Evolutionary conservation across 352 stramenopile species (phyloP).

Genomic region (Vaucheria bursata): DNA sequence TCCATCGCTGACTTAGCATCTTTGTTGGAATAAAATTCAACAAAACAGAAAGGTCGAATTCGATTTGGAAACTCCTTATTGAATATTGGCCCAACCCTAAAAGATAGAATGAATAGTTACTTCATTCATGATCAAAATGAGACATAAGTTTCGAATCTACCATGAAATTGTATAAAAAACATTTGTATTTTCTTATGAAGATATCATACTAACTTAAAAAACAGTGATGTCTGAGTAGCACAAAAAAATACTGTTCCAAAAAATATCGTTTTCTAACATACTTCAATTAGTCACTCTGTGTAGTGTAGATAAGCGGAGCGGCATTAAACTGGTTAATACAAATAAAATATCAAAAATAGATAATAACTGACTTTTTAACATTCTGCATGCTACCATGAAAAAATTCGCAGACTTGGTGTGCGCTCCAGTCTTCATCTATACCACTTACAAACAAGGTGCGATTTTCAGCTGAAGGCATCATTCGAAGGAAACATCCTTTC

Average conservation of each 20-base stretch:
- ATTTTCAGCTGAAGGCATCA: constrained; percentile 32
- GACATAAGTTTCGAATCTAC: neutral
- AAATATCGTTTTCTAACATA: too few species aligned
- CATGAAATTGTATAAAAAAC: neutral
- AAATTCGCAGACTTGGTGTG: constrained; percentile 12
- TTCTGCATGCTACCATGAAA: neutral
- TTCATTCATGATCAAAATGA: neutral
- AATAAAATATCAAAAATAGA: too few species aligned
- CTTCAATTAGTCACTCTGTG: too few species aligned
- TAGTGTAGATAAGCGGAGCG: too few species aligned
- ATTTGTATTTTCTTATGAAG: neutral
- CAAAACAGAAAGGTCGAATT: constrained; percentile 45
- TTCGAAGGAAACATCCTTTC: constrained; percentile 30
- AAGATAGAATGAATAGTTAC: neutral
- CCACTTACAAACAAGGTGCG: constrained; percentile 31
- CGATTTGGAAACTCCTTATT: constrained; percentile 21
- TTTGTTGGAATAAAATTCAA: constrained; percentile 30
- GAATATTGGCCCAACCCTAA: constrained; percentile 21
- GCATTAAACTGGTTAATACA: too few species aligned
- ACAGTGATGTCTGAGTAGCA: neutral
- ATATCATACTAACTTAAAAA: neutral
- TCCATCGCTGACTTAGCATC: constrained; percentile 27
- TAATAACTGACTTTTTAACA: too few species aligned
- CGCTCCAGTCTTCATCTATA: constrained; percentile 28
- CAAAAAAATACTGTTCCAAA: neutral